phyloP scores from a whole-genome alignment of 805 yeast genomes.

The Jamesozyma hellenica region DNA sequence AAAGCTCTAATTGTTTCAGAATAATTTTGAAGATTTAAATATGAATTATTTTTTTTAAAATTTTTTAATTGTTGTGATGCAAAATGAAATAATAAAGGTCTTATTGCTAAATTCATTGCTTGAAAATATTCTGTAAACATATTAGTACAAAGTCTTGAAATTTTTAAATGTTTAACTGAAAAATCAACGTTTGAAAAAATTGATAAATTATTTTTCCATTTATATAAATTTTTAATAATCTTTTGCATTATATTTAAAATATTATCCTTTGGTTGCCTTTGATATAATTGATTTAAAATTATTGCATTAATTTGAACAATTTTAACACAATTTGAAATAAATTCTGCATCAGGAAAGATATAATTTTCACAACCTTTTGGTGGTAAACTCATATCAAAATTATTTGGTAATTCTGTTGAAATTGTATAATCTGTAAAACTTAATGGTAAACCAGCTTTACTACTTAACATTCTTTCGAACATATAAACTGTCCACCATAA shows the following conservation, averaged over 20 bases:
- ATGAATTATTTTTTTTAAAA: constrained; percentile 37
- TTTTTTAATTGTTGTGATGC: constrained; percentile 56
- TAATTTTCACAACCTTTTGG: constrained; percentile 52
- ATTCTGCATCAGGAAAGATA: constrained; percentile 71
- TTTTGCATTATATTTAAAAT: constrained; percentile 66
- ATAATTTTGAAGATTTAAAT: constrained; percentile 55
- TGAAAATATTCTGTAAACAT: constrained; percentile 77
- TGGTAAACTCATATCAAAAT: constrained; percentile 55
- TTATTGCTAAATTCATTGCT: constrained; percentile 67
- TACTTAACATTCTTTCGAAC: constrained; percentile 73
- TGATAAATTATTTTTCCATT: constrained; percentile 61
- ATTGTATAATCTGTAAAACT: constrained; percentile 76
- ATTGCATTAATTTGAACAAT: constrained; percentile 72
- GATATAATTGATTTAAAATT: constrained; percentile 58
- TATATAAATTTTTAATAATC: constrained; percentile 52
- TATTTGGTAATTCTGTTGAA: constrained; percentile 65
- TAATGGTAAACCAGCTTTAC: constrained; percentile 72
- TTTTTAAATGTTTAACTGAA: constrained; percentile 32
- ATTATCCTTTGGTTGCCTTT: constrained; percentile 66
- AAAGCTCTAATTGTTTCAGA: constrained; percentile 60
- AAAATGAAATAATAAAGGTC: constrained; percentile 69
- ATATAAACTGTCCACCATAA: constrained; percentile 82
- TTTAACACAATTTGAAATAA: constrained; percentile 63
- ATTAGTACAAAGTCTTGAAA: constrained; percentile 59
- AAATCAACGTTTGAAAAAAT: constrained; percentile 57